phyloP scores from a whole-genome alignment of 2,329 filamentous ascomycete species.

The Meredithiella fracta region DNA sequence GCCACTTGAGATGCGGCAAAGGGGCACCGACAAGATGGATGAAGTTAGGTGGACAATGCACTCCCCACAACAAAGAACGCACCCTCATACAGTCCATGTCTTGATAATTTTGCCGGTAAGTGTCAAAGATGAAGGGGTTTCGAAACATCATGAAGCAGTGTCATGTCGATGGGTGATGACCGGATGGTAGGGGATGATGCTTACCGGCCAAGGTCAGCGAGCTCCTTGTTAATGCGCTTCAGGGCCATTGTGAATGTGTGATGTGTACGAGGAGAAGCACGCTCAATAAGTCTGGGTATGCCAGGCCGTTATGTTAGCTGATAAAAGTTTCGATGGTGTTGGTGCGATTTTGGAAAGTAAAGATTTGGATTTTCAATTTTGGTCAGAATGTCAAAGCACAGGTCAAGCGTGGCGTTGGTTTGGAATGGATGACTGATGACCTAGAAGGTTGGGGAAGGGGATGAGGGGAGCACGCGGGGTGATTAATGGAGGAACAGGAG shows the following conservation, averaged over 20 bases:
- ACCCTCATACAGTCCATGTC: no score
- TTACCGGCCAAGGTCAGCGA: slow-evolving; percentile 79
- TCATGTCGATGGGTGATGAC: no score
- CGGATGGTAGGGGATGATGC: slow-evolving; percentile 16
- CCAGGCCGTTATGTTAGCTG: background rate
- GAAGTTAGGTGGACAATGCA: no score
- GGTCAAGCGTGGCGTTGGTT: background rate
- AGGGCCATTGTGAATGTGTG: slow-evolving; percentile 49
- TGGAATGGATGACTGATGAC: background rate
- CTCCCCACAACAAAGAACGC: background rate
- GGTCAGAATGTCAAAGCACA: background rate
- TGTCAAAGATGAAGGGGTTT: no score
- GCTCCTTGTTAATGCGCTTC: slow-evolving; percentile 90
- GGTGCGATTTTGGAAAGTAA: background rate
- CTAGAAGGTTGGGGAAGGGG: background rate
- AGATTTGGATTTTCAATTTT: no score
- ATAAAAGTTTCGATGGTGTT: background rate
- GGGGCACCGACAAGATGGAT: no score
- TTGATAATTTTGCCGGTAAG: no score
- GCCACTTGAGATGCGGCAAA: no score
- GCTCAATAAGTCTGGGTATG: background rate
- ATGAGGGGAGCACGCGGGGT: background rate
- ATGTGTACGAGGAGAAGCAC: background rate
- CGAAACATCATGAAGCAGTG: no score
- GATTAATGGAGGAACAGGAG: background rate